phyloP scores from a whole-genome alignment of 2,329 filamentous ascomycete genomes.

The Neonectria faginata region DNA sequence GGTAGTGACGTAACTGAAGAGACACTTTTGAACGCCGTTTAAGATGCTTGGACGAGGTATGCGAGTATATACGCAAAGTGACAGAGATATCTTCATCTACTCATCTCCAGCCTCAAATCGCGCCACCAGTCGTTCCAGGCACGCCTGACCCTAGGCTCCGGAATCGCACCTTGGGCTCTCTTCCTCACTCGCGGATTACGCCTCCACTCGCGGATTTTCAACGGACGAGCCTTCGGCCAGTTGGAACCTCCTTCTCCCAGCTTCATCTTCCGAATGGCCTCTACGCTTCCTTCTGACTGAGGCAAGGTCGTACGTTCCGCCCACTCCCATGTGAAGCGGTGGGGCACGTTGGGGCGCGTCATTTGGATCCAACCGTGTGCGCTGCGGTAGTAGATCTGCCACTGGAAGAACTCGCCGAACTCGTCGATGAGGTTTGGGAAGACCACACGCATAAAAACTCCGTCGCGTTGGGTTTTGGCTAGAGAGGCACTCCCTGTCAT shows the following conservation, averaged over 20 bases:
- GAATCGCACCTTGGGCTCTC: conserved; percentile 36
- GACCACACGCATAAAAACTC: conserved; percentile 33
- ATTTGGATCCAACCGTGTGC: conserved; percentile 48
- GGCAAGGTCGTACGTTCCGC: conserved; percentile 45
- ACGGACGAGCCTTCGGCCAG: conserved; percentile 40
- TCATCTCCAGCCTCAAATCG: conserved; percentile 47
- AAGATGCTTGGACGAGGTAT: background rate
- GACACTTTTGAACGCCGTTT: background rate
- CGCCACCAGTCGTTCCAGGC: conserved; percentile 46
- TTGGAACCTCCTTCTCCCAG: conserved; percentile 35
- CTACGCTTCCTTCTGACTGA: conserved; percentile 37
- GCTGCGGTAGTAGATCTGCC: conserved; percentile 49
- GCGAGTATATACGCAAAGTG: conserved; percentile 11
- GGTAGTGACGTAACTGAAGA: background rate
- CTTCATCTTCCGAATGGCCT: conserved; percentile 23
- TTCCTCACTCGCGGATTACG: conserved; percentile 41
- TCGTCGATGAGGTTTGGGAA: conserved; percentile 51
- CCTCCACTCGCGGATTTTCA: conserved; percentile 43
- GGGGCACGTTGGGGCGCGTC: conserved; percentile 35
- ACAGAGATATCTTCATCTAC: conserved; percentile 38
- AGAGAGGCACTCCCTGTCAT: conserved; percentile 45
- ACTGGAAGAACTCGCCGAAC: conserved; percentile 50
- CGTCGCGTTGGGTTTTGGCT: conserved; percentile 38
- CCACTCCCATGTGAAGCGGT: conserved; percentile 40
- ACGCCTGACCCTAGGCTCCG: conserved; percentile 32